A percentile compares a stretch with the other conserved stretches of the same genome.
Evolutionary conservation across 1,139 yeast species (phyloP).

Genomic region (Pneumocystis murina): DNA sequence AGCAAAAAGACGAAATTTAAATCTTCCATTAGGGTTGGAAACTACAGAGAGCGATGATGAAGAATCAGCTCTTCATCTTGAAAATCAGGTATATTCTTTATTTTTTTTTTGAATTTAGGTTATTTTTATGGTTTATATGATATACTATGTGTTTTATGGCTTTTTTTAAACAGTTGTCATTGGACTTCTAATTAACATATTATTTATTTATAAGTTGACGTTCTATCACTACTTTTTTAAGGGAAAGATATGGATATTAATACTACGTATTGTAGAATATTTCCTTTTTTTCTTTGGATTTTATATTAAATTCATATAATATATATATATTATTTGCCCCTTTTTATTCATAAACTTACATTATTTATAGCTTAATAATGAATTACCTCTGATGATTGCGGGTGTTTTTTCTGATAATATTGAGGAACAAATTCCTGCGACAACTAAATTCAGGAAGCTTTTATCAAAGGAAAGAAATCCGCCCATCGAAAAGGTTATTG

Average conservation of each 20-base stretch:
- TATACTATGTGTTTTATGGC: background rate
- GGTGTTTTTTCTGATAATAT: conserved; percentile 64
- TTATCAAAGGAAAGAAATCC: conserved; percentile 91
- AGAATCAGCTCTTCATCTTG: conserved; percentile 19
- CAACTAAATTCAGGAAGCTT: conserved; percentile 83
- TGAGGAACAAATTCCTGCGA: conserved; percentile 73
- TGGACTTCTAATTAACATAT: background rate
- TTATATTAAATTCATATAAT: no score
- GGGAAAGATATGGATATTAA: no score
- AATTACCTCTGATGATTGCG: conserved; percentile 74
- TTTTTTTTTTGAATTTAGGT: background rate
- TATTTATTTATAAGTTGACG: no score
- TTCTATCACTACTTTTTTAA: no score
- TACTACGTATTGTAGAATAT: background rate
- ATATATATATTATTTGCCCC: no score
- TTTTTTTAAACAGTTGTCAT: background rate
- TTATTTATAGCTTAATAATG: conserved; percentile 32
- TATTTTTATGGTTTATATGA: background rate
- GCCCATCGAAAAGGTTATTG: conserved; percentile 88
- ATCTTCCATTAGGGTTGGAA: conserved; percentile 27
- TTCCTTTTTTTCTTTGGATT: no score
- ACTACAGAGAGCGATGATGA: conserved; percentile 32
- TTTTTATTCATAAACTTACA: background rate
- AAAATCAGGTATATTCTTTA: conserved; percentile 16
- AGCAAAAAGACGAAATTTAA: conserved; percentile 69